A percentile compares a stretch with the other conserved stretches of the same genome.
Conservation (phyloP, 108 stramenopile genomes). For the Parietichytrium sp. region DNA sequence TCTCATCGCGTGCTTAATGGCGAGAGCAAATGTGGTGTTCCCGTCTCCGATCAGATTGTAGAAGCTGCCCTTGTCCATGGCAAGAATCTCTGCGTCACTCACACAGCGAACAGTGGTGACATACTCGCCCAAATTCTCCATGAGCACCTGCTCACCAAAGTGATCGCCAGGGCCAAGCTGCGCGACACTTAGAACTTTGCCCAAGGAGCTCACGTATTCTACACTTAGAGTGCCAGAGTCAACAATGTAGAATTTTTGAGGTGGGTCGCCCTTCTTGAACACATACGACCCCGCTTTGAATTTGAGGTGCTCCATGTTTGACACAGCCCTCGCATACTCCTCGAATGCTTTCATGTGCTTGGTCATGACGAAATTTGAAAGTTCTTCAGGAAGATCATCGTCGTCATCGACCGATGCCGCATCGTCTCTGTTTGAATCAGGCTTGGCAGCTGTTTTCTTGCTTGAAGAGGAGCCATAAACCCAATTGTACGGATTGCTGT, state of each 20-base stretch:
- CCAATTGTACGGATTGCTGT: too few relatives aligned
- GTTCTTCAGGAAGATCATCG: too few relatives aligned
- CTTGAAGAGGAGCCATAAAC: too few relatives aligned
- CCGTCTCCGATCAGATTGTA: slow-evolving; percentile 13
- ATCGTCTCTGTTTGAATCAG: too few relatives aligned
- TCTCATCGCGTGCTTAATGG: slow-evolving; percentile 8
- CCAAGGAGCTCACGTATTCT: not conserved
- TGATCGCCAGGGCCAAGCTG: slow-evolving; percentile 32
- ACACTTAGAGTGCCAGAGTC: not conserved
- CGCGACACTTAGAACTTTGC: not conserved
- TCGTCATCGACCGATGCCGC: too few relatives aligned
- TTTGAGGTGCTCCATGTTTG: slow-evolving; percentile 1
- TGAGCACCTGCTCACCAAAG: slow-evolving; percentile 9
- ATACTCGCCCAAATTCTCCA: not conserved
- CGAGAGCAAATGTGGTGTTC: not conserved
- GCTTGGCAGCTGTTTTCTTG: too few relatives aligned
- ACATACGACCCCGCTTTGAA: not conserved
- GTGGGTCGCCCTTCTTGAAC: not conserved
- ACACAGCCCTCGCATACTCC: not conserved
- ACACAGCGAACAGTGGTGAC: slow-evolving; percentile 24
- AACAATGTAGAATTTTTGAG: not conserved
- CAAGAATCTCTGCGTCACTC: not conserved
- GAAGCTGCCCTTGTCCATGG: not conserved
- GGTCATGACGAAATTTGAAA: not conserved
- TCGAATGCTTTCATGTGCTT: not conserved